A percentile compares a stretch with the other conserved stretches of the same genome.
Evolutionary conservation across 1,284 basidiomycete species (phyloP).

Genomic region (Malassezia restricta): DNA sequence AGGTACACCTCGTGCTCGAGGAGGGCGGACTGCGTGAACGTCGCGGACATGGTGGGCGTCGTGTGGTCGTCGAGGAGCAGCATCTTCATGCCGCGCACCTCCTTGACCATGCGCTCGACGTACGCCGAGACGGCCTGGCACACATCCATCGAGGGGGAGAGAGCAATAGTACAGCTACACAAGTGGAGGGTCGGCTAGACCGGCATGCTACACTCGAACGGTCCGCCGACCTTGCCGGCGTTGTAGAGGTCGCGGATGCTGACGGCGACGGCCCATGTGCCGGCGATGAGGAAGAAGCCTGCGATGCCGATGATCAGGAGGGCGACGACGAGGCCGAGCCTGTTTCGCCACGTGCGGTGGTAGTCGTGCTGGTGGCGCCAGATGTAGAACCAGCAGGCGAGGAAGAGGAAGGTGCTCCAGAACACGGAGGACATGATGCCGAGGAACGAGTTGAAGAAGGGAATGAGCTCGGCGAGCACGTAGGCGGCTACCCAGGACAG

Average conservation of each 20-base stretch:
- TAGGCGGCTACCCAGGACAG: slow-evolving; percentile 29
- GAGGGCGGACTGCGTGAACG: slow-evolving; percentile 83
- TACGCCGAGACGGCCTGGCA: slow-evolving; percentile 90
- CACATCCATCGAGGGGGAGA: slow-evolving; percentile 62
- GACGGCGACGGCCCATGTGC: slow-evolving; percentile 43
- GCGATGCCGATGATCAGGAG: slow-evolving; percentile 39
- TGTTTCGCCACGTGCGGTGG: slow-evolving; percentile 18
- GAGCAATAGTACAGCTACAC: neutral
- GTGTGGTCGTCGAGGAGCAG: slow-evolving; percentile 87
- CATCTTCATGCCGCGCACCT: slow-evolving; percentile 84
- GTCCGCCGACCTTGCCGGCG: slow-evolving; percentile 34
- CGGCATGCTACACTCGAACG: slow-evolving; percentile 44
- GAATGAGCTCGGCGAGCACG: slow-evolving; percentile 30
- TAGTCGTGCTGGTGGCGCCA: slow-evolving; percentile 31
- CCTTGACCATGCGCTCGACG: slow-evolving; percentile 74
- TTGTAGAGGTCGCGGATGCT: slow-evolving; percentile 43
- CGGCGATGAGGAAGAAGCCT: slow-evolving; percentile 43
- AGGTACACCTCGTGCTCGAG: slow-evolving; percentile 95
- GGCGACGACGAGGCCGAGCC: slow-evolving; percentile 20
- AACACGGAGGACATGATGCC: slow-evolving; percentile 29
- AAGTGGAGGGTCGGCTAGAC: neutral
- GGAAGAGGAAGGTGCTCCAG: slow-evolving; percentile 29
- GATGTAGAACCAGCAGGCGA: slow-evolving; percentile 26
- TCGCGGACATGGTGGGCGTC: slow-evolving; percentile 88
- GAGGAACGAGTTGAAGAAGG: slow-evolving; percentile 30